Base-by-base conservation (phyloP, 2,329 filamentous ascomycete genomes). In the Sporothrix brasiliensis region DNA sequence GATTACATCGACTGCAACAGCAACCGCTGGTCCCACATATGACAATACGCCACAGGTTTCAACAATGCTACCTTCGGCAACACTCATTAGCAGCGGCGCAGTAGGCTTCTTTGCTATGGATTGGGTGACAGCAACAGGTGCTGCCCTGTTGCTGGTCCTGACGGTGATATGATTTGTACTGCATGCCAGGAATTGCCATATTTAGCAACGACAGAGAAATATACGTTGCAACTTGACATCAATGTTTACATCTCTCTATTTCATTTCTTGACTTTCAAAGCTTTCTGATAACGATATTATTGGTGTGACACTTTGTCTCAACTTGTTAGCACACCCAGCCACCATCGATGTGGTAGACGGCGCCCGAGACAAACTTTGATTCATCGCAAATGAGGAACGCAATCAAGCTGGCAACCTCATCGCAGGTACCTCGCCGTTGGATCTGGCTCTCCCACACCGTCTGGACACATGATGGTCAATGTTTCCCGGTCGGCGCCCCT, bases 401-500 rank as follows among this genome's bases (percentile, higher is more conserved):
- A 19, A 70, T 63, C 10, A 67, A 39, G 30, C 44, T 67, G 24
- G 69, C 69, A 3, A 68, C 65, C 65, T 70, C 69, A 10, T 70
- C 53, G 24, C 67, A 68, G 21, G 67, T 68, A 52, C 67, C 67
- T 47, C 53, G 13, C 41, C 67, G 67, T 52, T 68, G 50, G 39
- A 68, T 58, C 21, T 68, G 67, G 70, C 67, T 69, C 9, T 70
- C 61, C 69, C 60, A 66, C 21, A 47, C 44, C 53, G 72, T 75
- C 27, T 76, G 71, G 69, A 72, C 67, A 27, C 69, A 69, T 52
- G 16, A 70, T n/a, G 72, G 71, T 53, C 71, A 74, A 61, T 44
- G 65, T 49, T 72, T 76, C 68, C 72, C 73, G 24, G 73, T 76
- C 7, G 69, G 73, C 2, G 71, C 74, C 24, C 74, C 73, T 67